Evolutionary conservation across 2,329 filamentous ascomycete species (phyloP).

Genomic region (Epichloe brachyelytri): DNA sequence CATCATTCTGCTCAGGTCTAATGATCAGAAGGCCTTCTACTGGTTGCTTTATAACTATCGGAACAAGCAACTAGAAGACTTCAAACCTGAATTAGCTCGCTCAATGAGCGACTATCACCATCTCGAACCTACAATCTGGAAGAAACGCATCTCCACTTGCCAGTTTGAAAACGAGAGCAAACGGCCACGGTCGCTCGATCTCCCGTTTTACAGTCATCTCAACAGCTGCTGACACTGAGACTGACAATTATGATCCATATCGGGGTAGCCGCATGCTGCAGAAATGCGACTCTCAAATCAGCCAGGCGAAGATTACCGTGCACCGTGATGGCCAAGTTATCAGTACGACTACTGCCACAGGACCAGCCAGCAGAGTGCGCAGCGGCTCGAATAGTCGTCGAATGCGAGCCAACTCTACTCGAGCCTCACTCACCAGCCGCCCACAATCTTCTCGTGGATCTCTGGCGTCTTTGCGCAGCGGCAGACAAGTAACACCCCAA

Average conservation of each 20-base stretch:
- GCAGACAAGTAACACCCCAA: constrained; percentile 27
- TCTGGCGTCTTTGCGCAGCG: constrained; percentile 37
- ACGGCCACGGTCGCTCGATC: constrained; percentile 38
- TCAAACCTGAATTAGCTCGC: constrained; percentile 65
- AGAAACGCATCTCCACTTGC: constrained; percentile 47
- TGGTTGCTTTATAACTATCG: constrained; percentile 70
- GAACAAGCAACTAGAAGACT: constrained; percentile 77
- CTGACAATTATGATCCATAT: constrained; percentile 71
- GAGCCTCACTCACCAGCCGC: constrained; percentile 16
- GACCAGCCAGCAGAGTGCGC: constrained; percentile 20
- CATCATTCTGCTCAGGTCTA: constrained; percentile 41
- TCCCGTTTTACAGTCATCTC: constrained; percentile 56
- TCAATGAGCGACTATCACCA: constrained; percentile 90
- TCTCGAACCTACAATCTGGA: constrained; percentile 44
- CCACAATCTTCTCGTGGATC: constrained; percentile 28
- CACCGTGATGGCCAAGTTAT: constrained; percentile 37
- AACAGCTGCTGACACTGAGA: constrained; percentile 40
- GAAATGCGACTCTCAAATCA: constrained; percentile 31
- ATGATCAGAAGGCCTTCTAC: constrained; percentile 92
- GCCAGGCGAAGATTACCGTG: constrained; percentile 56
- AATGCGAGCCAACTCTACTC: constrained; percentile 16
- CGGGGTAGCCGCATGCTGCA: constrained; percentile 47
- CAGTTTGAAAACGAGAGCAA: constrained; percentile 36
- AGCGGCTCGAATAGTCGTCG: constrained; percentile 23
- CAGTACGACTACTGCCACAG: constrained; percentile 10